A percentile compares a stretch with the other conserved stretches of the same genome.
Conservation (phyloP, 2,329 filamentous ascomycete species). For the Raffaelea ambrosiae region DNA sequence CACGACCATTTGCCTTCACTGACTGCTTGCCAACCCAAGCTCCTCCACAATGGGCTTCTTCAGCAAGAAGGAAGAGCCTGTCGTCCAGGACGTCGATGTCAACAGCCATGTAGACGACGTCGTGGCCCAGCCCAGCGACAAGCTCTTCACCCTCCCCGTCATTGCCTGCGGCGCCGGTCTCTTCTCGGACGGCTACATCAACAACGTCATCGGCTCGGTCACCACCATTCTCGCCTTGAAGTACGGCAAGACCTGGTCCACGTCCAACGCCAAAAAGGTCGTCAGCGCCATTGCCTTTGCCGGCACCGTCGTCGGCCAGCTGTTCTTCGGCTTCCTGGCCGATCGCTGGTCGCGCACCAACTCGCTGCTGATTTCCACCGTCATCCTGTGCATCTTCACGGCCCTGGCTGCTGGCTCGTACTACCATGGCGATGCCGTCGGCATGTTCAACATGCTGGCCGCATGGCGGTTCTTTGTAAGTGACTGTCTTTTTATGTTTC, state of each 20-base stretch:
- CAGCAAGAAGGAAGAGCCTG: constrained; percentile 4
- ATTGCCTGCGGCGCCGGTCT: constrained; percentile 85
- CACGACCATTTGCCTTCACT: not conserved
- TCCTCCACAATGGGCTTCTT: constrained; percentile 6
- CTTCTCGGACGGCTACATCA: constrained; percentile 88
- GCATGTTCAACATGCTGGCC: constrained; percentile 67
- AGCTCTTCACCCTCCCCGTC: constrained; percentile 48
- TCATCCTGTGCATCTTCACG: constrained; percentile 80
- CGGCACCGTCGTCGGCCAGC: constrained; percentile 71
- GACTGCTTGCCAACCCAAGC: not conserved
- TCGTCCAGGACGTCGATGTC: not conserved
- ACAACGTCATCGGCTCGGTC: constrained; percentile 84
- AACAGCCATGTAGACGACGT: not conserved
- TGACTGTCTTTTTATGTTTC: no score
- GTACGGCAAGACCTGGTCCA: constrained; percentile 62
- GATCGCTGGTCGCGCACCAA: constrained; percentile 82
- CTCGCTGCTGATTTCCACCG: constrained; percentile 69
- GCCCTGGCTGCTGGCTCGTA: constrained; percentile 72
- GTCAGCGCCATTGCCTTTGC: constrained; percentile 79
- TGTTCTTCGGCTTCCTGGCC: constrained; percentile 70
- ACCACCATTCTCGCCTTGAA: constrained; percentile 64
- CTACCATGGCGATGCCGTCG: constrained; percentile 56
- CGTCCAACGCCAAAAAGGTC: constrained; percentile 61
- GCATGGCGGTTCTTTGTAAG: constrained; percentile 77
- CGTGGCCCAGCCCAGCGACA: not conserved